These are phyloP conservation scores for Populus tremula DNA, from an alignment of 345 rosid species.

Conservation along the genomic window DNA sequence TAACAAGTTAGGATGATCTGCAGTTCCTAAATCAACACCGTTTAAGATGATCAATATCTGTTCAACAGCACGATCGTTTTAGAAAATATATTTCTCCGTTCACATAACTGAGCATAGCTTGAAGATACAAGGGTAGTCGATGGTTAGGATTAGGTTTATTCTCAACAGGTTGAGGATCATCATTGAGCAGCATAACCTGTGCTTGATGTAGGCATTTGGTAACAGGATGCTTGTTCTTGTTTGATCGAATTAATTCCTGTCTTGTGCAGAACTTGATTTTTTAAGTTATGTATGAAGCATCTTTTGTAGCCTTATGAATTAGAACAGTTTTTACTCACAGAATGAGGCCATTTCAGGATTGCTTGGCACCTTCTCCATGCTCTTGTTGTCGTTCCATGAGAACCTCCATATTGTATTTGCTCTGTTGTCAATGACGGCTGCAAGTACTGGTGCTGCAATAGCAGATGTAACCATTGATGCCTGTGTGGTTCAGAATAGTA, in stretches of 20 bases:
- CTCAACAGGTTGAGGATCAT: background rate
- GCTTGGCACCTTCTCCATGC: conserved; percentile 66
- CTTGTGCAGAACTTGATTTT: background rate
- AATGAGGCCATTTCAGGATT: conserved; percentile 47
- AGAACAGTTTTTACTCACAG: too few species aligned
- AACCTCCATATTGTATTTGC: conserved; percentile 72
- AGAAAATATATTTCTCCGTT: background rate
- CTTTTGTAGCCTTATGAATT: background rate
- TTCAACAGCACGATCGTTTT: background rate
- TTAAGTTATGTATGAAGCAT: background rate
- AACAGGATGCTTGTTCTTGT: background rate
- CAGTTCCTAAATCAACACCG: background rate
- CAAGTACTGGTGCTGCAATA: conserved; percentile 78
- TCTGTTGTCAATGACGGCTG: conserved; percentile 56
- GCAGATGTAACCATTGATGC: conserved; percentile 97
- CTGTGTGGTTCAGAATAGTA: conserved; percentile 86
- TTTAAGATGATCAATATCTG: background rate
- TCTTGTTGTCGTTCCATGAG: conserved; percentile 58
- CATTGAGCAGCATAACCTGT: background rate
- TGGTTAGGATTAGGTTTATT: background rate
- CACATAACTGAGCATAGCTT: background rate
- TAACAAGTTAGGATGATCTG: background rate
- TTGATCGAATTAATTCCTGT: too few species aligned
- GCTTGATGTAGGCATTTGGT: background rate
- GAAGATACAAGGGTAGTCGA: background rate